Evolutionary conservation across 2,329 filamentous ascomycete species (phyloP), one percentile per base, ranked within the genome.

Genomic region (Whalleya microplaca): DNA sequence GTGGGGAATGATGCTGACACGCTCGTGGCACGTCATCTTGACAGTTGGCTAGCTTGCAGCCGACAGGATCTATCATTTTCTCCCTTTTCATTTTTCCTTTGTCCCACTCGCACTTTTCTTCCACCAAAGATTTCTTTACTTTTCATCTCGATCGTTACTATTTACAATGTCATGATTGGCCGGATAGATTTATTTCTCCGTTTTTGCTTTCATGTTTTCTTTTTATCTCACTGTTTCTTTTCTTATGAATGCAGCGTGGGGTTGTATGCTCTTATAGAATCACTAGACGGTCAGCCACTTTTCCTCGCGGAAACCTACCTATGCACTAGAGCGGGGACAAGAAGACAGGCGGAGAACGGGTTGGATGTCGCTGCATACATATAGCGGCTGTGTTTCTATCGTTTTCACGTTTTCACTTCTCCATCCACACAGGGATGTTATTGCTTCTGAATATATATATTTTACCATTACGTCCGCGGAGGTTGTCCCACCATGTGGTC

Each of bases 1-100:
- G 49, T 48, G 45, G 44, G 37, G 43, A 51, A 51, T 47, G 21
- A 54, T 18, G 57, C 60, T 62, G 57, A 62, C 60, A 47, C 46
- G 47, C 57, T 55, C 47, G 55, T 54, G 41, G 45, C 48, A 56
- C 54, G 47, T 42, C 58, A 48, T 53, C 48, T 48, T 29, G 19
- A 20, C 51, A 19, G 4, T 16, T 37, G 10, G 10, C 14, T 12
- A 37, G 4, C 4, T 37, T 16, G 32, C 32, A 16, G 14, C 14
- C 3, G 14, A 37, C 14, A 37, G 6, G 32, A 48, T 27, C n/a
- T 23, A 37, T 55, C 23, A 6, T 37, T 44, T 43, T 19, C 27
- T 47, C 46, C 45, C 27, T n/a, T 52, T 21, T 48, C 14, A 21
- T 20, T 32, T 7, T 41, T 18, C 48, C 23, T 16, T 37, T 48